Percentiles rank a stretch among this genome's conserved stretches.
Evolutionary conservation across 1,284 basidiomycete species (phyloP).

Genomic region (Cutaneotrichosporon cavernicola): DNA sequence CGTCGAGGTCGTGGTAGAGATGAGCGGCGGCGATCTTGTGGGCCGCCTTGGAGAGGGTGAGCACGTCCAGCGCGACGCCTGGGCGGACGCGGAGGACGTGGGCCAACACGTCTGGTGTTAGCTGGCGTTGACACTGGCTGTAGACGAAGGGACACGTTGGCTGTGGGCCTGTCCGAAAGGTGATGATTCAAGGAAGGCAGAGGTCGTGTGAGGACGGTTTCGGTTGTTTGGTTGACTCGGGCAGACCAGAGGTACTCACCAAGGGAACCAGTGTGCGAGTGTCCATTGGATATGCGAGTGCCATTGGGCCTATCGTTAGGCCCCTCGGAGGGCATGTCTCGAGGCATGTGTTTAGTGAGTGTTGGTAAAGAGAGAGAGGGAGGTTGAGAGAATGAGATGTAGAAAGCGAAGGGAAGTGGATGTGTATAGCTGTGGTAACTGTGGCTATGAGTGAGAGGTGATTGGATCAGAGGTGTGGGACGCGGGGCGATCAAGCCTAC

Average conservation of each 20-base stretch:
- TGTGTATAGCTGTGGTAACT: neutral
- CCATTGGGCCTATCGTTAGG: neutral
- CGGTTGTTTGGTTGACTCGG: neutral
- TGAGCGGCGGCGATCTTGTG: slow-evolving; percentile 3
- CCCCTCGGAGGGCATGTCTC: neutral
- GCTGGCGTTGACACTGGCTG: slow-evolving; percentile 8
- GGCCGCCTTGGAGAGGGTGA: slow-evolving; percentile 15
- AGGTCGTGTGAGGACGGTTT: neutral
- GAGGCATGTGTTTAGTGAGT: neutral
- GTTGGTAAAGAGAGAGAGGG: neutral
- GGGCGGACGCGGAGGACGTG: slow-evolving; percentile 12
- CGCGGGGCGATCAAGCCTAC: neutral
- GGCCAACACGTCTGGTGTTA: slow-evolving; percentile 18
- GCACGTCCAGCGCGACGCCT: neutral
- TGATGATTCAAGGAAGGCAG: neutral
- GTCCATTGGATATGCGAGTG: neutral
- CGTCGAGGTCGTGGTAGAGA: slow-evolving; percentile 19
- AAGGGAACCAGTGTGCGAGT: neutral
- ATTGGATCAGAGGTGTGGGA: neutral
- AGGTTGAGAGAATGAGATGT: neutral
- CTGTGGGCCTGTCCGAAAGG: neutral
- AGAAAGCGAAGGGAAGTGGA: neutral
- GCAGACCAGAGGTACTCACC: neutral
- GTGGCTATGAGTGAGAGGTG: neutral
- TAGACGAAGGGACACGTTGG: neutral